A percentile compares a stretch with the other conserved stretches of the same genome.
phyloP scores from a whole-genome alignment of 2,329 filamentous ascomycete genomes.

The Graphilbum fragrans region DNA sequence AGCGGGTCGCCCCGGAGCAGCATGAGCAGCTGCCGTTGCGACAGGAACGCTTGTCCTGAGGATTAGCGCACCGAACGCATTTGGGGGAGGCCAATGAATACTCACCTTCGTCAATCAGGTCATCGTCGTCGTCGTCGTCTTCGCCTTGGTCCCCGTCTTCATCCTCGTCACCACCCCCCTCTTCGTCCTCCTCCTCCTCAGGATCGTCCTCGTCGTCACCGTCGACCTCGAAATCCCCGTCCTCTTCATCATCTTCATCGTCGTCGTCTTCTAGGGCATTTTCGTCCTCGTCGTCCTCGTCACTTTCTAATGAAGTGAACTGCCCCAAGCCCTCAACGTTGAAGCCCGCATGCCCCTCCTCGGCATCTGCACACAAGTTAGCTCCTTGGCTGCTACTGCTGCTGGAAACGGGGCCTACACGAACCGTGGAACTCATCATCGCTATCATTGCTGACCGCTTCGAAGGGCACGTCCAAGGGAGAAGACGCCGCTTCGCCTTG shows the following conservation, averaged over 20 bases:
- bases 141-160: slow-evolving; percentile 8
- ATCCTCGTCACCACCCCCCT: slow-evolving; percentile 8
- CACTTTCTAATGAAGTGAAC: too few relatives aligned
- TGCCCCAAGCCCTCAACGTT: too few relatives aligned
- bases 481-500: background rate
- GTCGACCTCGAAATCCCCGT: slow-evolving; percentile 4
- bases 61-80: background rate
- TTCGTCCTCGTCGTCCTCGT: background rate
- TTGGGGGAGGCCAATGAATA: background rate
- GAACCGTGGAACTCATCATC: too few relatives aligned
- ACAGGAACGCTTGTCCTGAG: slow-evolving; percentile 7
- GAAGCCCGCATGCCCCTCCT: too few relatives aligned
- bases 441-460: background rate
- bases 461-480: background rate
- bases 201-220: slow-evolving; percentile 13
- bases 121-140: background rate
- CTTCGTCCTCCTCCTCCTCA: slow-evolving; percentile 8
- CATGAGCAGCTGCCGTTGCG: slow-evolving; percentile 13
- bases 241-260: slow-evolving; percentile 7
- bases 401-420: too few relatives aligned
- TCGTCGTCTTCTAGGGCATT: slow-evolving; percentile 10
- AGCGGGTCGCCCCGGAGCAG: slow-evolving; percentile 7
- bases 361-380: too few relatives aligned
- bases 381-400: too few relatives aligned
- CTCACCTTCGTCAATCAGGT: slow-evolving; percentile 10